phyloP scores from a whole-genome alignment of 768 basidiomycete genomes.

The Nidularia sp. region DNA sequence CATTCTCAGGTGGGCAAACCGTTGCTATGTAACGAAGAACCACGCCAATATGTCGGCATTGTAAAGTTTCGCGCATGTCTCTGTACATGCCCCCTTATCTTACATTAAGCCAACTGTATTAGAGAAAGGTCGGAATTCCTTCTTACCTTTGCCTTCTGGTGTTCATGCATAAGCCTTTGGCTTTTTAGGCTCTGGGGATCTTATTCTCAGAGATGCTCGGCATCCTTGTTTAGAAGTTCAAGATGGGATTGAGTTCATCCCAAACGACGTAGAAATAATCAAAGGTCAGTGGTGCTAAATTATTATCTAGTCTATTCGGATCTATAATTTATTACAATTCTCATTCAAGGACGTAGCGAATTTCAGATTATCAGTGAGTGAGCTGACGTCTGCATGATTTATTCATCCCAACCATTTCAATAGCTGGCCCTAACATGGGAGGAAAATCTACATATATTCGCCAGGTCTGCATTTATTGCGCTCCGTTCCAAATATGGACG shows the following conservation, averaged over 20 bases:
- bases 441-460: constrained; percentile 98
- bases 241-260: constrained; percentile 91
- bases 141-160: not conserved
- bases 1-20: constrained; percentile 64
- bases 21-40: not conserved
- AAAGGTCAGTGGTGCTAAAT: constrained; percentile 45
- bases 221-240: constrained; percentile 98
- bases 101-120: constrained; percentile 84
- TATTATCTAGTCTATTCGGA: constrained; percentile 6
- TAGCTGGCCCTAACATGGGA: constrained; percentile 98
- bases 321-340: not conserved
- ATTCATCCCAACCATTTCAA: constrained; percentile 1
- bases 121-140: constrained; percentile 58
- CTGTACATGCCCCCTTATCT: constrained; percentile 78
- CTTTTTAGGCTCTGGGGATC: constrained; percentile 67
- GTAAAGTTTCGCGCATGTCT: constrained; percentile 85
- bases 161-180: not conserved
- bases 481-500: too few species aligned
- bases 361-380: constrained; percentile 89
- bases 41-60: not conserved
- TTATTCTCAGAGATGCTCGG: constrained; percentile 80
- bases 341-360: constrained; percentile 66
- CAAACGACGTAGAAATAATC: constrained; percentile 94
- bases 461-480: constrained; percentile 41
- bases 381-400: not conserved